A percentile compares a stretch with the other conserved stretches of the same genome.
phyloP scores from a whole-genome alignment of 192 early-diverging fungal genomes.

The Linnemannia hyalina region DNA sequence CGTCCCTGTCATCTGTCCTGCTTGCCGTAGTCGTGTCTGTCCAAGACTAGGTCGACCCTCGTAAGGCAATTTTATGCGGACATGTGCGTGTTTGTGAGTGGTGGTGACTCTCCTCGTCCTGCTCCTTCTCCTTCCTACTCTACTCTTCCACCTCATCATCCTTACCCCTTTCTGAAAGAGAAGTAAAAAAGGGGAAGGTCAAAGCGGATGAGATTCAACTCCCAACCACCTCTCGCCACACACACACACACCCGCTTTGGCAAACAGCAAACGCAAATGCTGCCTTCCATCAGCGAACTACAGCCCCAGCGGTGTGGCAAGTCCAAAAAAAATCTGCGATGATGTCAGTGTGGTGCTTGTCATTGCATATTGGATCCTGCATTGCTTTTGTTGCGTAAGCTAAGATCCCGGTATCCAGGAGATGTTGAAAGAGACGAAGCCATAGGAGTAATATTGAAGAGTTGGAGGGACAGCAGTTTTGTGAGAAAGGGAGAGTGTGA shows the following conservation, averaged over 20 bases:
- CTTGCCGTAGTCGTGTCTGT: not conserved
- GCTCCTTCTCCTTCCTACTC: no score
- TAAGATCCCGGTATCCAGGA: not conserved
- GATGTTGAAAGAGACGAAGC: not conserved
- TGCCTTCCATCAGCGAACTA: not conserved
- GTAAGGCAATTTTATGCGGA: not conserved
- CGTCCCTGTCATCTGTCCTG: not conserved
- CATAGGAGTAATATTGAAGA: no score
- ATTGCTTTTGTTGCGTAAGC: not conserved
- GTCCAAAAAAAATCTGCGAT: not conserved
- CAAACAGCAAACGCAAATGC: not conserved
- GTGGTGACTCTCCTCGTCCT: not conserved
- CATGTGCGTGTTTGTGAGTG: not conserved
- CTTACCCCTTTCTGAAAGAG: not conserved
- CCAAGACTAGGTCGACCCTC: not conserved
- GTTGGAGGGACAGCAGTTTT: not conserved
- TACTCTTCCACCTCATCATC: not conserved
- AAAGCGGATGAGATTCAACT: not conserved
- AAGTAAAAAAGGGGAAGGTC: constrained; percentile 5
- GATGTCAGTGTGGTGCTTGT: not conserved
- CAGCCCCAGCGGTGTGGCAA: not conserved
- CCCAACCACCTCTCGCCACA: constrained; percentile 1
- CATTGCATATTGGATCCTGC: not conserved
- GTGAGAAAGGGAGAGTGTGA: not conserved
- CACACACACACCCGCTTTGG: not conserved